Base-by-base conservation (phyloP, 805 yeast genomes). In the Lipomyces kockii region DNA sequence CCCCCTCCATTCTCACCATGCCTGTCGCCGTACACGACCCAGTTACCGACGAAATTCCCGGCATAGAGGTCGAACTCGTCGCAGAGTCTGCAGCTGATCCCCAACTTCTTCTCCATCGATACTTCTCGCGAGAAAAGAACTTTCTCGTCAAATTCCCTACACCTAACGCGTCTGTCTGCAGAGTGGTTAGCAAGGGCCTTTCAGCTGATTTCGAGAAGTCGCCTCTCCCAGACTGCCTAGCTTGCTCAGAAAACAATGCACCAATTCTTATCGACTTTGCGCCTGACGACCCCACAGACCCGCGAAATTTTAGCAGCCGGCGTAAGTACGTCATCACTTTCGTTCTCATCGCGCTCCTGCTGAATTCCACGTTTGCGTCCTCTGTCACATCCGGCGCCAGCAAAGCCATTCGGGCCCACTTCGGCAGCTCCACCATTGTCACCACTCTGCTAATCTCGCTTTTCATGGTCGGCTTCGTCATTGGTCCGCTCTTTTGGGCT, bases 401-500 rank as follows among this genome's bases (percentile, higher is more conserved):
- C n/a, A 22, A 35, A 12, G 71, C 65, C 17, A 74, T 87, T 34
- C 80, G 79, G 73, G 76, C 76, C 27, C 83, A 85, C 51, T 85
- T 86, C 72, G 68, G 76, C 20, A 81, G 83, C 3, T 77, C 83
- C n/a, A 76, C 77, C 0, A 78, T 79, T 8, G 80, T 85, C 4
- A 72, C 80, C 49, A 80, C 86, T 0, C 76, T 86, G 66, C 83
- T 84, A 2, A 85, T 87, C 12, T 83, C 89, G 0, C 79, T 87
- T 46, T 87, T 83, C 78, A 82, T 87, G 51, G 79, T 86, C n/a
- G 97, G 97, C 7, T 92, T 91, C 76, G 83, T 92, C 34, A 82
- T 91, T 29, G 97, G 97, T 49, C 97, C 97, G 0, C 80, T 92
- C 69, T 70, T 92, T 32, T 92, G 97, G 96, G 90, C 97, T 14